Evolutionary conservation across 108 stramenopile species (phyloP).

Genomic region (Cyclotella atomus): DNA sequence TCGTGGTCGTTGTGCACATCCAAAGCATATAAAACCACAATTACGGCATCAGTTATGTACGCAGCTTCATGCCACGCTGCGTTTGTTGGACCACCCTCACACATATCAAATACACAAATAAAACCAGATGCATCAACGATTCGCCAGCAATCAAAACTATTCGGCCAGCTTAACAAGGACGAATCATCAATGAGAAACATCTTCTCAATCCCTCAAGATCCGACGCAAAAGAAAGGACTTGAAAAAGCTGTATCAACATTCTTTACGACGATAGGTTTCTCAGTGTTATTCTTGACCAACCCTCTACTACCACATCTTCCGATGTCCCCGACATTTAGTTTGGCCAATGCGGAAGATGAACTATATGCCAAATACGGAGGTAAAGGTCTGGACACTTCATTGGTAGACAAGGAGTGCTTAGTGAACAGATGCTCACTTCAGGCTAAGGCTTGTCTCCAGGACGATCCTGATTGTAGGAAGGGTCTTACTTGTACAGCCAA

Average conservation of each 20-base stretch:
- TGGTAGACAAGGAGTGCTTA: constrained; percentile 89
- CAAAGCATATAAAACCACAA: not conserved
- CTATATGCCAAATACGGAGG: constrained; percentile 87
- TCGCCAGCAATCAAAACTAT: not conserved
- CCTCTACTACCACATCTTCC: constrained; percentile 49
- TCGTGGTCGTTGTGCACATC: constrained; percentile 14
- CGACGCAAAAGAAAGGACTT: constrained; percentile 22
- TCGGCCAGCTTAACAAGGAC: not conserved
- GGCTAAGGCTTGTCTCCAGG: constrained; percentile 86
- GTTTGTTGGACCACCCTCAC: not conserved
- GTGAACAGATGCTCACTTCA: constrained; percentile 80
- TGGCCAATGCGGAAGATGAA: constrained; percentile 88
- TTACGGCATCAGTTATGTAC: not conserved
- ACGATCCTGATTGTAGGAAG: constrained; percentile 89
- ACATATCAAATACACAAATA: not conserved
- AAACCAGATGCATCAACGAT: not conserved
- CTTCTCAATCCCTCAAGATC: constrained; percentile 14
- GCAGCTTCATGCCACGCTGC: not conserved
- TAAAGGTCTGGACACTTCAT: constrained; percentile 81
- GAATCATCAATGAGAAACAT: not conserved
- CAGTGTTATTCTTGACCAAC: constrained; percentile 46
- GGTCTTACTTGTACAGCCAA: constrained; percentile 94
- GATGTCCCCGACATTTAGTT: constrained; percentile 11
- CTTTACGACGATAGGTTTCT: constrained; percentile 49
- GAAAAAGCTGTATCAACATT: constrained; percentile 43